These are phyloP conservation scores for Coemansia sp. DNA, from an alignment of 192 early-diverging fungal genomes.

Conservation along the genomic window DNA sequence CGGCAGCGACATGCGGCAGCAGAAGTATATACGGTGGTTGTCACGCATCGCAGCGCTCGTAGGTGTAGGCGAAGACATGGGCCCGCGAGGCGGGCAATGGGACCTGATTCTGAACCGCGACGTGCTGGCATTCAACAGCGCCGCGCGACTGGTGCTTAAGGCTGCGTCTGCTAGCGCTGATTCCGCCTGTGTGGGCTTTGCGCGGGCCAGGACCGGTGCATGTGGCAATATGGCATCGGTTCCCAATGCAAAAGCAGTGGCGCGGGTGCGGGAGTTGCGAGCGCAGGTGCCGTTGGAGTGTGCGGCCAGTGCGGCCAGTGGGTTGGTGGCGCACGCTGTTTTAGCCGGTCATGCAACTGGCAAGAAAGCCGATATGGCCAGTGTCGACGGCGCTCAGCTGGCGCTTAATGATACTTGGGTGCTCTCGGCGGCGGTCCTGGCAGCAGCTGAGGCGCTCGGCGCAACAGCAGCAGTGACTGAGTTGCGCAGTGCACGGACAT, in stretches of 20 bases:
- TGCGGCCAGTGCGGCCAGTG: constrained; percentile 21
- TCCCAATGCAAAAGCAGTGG: not conserved
- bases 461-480: constrained; percentile 3
- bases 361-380: constrained; percentile 10
- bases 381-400: constrained; percentile 16
- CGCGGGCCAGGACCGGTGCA: not conserved
- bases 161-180: constrained; percentile 20
- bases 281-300: constrained; percentile 31
- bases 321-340: constrained; percentile 38
- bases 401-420: constrained; percentile 20
- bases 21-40: constrained; percentile 18
- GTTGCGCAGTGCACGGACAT: constrained; percentile 1
- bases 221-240: not conserved
- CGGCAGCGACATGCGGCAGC: constrained; percentile 15
- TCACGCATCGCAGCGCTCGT: constrained; percentile 47
- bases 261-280: constrained; percentile 15
- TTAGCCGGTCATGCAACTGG: constrained; percentile 20
- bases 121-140: constrained; percentile 71
- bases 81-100: not conserved
- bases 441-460: constrained; percentile 19
- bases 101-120: constrained; percentile 63
- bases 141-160: constrained; percentile 56
- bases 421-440: constrained; percentile 33
- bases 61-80: not conserved
- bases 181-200: constrained; percentile 15